These are phyloP conservation scores for Alternaria brassicicola DNA, from an alignment of 2,329 filamentous ascomycete species.

Conservation along the genomic window DNA sequence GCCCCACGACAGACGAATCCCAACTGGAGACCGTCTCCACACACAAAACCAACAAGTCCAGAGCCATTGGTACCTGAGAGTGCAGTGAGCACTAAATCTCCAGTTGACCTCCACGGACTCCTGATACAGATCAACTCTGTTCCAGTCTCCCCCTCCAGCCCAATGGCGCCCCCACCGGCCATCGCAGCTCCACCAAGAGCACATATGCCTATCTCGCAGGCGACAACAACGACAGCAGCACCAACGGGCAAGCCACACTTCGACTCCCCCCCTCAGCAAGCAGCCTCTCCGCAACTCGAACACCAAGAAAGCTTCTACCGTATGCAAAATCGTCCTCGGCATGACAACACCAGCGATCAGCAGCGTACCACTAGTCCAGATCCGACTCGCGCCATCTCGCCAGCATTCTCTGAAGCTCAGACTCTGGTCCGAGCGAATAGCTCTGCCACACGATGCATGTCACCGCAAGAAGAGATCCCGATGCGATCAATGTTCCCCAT, in stretches of 20 bases:
- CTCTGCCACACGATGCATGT: slow-evolving; percentile 35
- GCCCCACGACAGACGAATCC: slow-evolving; percentile 44
- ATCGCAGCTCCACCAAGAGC: slow-evolving; percentile 35
- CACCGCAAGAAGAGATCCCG: slow-evolving; percentile 48
- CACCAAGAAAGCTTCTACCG: slow-evolving; percentile 27
- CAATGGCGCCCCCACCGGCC: slow-evolving; percentile 28
- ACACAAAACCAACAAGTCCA: slow-evolving; percentile 37
- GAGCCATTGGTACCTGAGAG: slow-evolving; percentile 41
- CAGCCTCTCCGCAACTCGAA: slow-evolving; percentile 26
- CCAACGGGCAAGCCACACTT: slow-evolving; percentile 29
- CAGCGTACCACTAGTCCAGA: slow-evolving; percentile 35
- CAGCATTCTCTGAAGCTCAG: slow-evolving; percentile 43
- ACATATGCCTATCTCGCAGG: slow-evolving; percentile 33
- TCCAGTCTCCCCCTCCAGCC: slow-evolving; percentile 41
- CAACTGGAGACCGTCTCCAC: slow-evolving; percentile 31
- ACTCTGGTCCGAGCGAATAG: slow-evolving; percentile 49
- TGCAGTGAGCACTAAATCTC: slow-evolving; percentile 37
- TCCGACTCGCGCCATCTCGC: slow-evolving; percentile 40
- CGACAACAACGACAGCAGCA: slow-evolving; percentile 30
- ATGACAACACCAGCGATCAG: slow-evolving; percentile 14
- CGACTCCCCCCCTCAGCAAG: slow-evolving; percentile 31
- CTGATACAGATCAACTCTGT: slow-evolving; percentile 49
- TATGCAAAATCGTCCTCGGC: slow-evolving; percentile 23
- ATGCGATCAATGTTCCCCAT: slow-evolving; percentile 77
- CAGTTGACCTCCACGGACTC: slow-evolving; percentile 48